Base-by-base conservation (phyloP, 441 rosid species). In the Pelargonium citronellum region DNA sequence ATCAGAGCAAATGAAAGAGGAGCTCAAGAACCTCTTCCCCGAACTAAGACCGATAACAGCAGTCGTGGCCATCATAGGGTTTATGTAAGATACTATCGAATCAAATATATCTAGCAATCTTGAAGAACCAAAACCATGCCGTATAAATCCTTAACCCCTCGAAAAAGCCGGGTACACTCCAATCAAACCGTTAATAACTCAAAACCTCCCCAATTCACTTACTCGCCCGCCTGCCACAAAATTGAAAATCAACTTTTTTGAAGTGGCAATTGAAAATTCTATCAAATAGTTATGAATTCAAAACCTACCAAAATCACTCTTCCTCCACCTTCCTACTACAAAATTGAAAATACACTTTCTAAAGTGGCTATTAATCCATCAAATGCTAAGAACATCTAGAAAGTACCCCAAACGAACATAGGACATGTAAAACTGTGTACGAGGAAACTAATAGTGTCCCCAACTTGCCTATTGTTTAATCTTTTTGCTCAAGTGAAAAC, bases 41-140 rank as follows among this genome's bases (percentile, higher is more conserved):
- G 91, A 24, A 19, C 83, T 84, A 75, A 94, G 87, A 71, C 99
- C 97, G 46, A 91, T 76, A 46, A 90, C 89, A 73, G 96, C 91
- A 73, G 96, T 77, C 9, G 89, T 84, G 72, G 91, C 88, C 98
- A 90, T 94, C 89, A 80, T 83, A 74, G 12, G 69, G 75, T 75
- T 71, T 67, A 30, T 9, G 43, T 46, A 70, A 73, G 75, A 22
- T 83, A 58, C 84, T 37, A 37, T 37, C 41, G 6, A 37, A 84
- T 71, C 70, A 79, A 69, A 71, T 72, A 58, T 13, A 4, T 61
- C 81, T 17, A 73, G 76, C 66, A 72, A 73, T 67, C 71, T 74
- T 55, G n/a, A 58, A 16, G 43, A 77, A 75, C 27, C 46, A 78
- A 71, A 67, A 67, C 37, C 71, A 44, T 12, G 37, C 30, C 37